Percentiles rank a stretch among this genome's conserved stretches.
Conservation (phyloP, 495 filamentous ascomycete species). For the Pseudoneurospora amorphoporcata region DNA sequence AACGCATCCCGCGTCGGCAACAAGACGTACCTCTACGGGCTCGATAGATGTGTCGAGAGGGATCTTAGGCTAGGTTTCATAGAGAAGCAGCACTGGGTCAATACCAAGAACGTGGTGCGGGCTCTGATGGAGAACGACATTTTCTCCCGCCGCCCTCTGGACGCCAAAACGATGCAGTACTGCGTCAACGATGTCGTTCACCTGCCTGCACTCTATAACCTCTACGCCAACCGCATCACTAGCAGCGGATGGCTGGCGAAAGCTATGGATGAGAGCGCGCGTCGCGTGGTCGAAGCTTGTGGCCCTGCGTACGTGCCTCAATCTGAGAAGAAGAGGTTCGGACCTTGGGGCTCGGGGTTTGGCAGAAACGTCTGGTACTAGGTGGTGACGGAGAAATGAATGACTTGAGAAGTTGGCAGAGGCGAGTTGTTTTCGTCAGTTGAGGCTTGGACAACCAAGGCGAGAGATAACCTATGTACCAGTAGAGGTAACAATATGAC, state of each 20-base stretch:
- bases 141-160: not conserved
- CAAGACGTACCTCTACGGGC: constrained; percentile 23
- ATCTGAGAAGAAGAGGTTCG: not conserved
- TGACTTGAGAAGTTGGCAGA: not conserved
- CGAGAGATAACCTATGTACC: not conserved
- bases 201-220: not conserved
- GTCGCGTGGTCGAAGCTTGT: not conserved
- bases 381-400: not conserved
- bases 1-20: constrained; percentile 21
- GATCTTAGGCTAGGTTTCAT: not conserved
- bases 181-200: not conserved
- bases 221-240: not conserved
- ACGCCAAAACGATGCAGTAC: not conserved
- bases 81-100: not conserved
- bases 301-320: not conserved
- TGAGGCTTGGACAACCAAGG: not conserved
- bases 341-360: not conserved
- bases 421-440: not conserved
- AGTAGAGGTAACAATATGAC: not conserved
- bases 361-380: not conserved
- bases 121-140: not conserved
- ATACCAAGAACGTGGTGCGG: not conserved
- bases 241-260: not conserved
- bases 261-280: not conserved
- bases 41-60: constrained; percentile 36